A percentile compares a stretch with the other conserved stretches of the same genome.
Conservation (phyloP, 768 basidiomycete genomes). For the Pisolithus tinctorius region DNA sequence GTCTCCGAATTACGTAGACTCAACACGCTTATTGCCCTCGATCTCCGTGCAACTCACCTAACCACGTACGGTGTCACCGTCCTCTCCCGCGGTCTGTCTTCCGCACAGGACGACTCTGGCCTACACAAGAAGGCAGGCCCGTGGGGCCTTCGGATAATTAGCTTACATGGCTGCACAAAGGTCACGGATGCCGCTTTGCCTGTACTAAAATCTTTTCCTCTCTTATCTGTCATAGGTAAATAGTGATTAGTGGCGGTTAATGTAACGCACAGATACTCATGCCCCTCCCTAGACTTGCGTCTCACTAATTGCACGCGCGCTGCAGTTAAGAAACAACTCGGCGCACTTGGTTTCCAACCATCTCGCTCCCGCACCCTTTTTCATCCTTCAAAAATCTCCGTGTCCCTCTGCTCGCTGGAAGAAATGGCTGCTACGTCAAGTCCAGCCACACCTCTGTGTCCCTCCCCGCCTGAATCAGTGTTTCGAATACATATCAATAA, state of each 20-base stretch:
- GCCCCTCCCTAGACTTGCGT: constrained; percentile 36
- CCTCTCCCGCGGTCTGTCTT: constrained; percentile 44
- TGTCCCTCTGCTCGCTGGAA: constrained; percentile 30
- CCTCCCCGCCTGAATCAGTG: constrained; percentile 18
- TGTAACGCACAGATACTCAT: constrained; percentile 1
- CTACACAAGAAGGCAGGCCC: constrained; percentile 34
- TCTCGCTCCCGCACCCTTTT: constrained; percentile 28
- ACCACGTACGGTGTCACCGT: constrained; percentile 45
- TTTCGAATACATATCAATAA: constrained; percentile 23
- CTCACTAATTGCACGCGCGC: constrained; percentile 37
- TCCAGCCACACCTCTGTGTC: constrained; percentile 19
- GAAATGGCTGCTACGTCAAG: constrained; percentile 7
- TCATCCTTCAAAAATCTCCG: constrained; percentile 35
- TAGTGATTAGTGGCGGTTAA: constrained; percentile 6
- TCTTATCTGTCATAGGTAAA: constrained; percentile 58
- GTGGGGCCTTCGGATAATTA: constrained; percentile 53
- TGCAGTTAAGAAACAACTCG: constrained; percentile 11
- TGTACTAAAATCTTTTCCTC: constrained; percentile 41
- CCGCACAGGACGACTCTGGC: constrained; percentile 18
- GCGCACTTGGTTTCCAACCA: constrained; percentile 22
- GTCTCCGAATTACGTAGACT: constrained; percentile 45
- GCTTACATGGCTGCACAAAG: constrained; percentile 45
- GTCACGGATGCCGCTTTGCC: constrained; percentile 40
- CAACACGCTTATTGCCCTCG: constrained; percentile 54
- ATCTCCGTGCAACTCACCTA: constrained; percentile 49